Percentiles rank a stretch among this genome's conserved stretches.
phyloP scores from a whole-genome alignment of 129 eudicot species.

The Flaveria sonorensis region DNA sequence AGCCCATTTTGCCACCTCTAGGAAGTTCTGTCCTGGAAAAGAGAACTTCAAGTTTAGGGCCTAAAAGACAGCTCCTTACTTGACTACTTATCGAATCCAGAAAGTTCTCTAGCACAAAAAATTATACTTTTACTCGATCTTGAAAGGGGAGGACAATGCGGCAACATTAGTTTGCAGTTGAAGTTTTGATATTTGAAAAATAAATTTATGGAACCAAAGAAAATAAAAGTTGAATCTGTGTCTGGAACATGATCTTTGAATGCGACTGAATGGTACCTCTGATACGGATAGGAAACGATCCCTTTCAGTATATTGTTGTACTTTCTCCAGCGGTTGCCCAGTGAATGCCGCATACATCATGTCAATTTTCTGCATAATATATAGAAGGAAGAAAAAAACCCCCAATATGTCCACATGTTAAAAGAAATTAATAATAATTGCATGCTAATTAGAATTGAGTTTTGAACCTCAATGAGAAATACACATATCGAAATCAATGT shows the following conservation, averaged over 20 bases:
- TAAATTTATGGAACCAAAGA: not conserved
- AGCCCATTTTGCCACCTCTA: too few species aligned
- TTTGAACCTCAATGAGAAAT: not conserved
- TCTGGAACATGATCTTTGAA: not conserved
- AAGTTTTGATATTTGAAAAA: not conserved
- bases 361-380: constrained; percentile 71
- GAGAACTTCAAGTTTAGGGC: too few species aligned
- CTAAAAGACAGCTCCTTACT: too few species aligned
- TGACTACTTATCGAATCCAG: too few species aligned
- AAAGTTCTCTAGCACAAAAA: too few species aligned
- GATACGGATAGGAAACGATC: constrained; percentile 81
- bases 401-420: not conserved
- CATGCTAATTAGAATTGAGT: constrained; percentile 12
- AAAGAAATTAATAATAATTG: not conserved
- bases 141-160: too few species aligned
- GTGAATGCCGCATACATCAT: constrained; percentile 87
- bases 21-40: too few species aligned
- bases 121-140: too few species aligned
- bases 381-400: not conserved
- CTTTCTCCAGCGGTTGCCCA: constrained; percentile 77
- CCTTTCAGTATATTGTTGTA: constrained; percentile 79
- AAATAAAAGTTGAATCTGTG: not conserved
- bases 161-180: too few species aligned
- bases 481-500: not conserved
- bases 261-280: constrained; percentile 54